Evolutionary conservation across 2,329 filamentous ascomycete genomes (phyloP), one percentile per base, ranked within the genome.

Genomic region (Epicoccum nigrum): DNA sequence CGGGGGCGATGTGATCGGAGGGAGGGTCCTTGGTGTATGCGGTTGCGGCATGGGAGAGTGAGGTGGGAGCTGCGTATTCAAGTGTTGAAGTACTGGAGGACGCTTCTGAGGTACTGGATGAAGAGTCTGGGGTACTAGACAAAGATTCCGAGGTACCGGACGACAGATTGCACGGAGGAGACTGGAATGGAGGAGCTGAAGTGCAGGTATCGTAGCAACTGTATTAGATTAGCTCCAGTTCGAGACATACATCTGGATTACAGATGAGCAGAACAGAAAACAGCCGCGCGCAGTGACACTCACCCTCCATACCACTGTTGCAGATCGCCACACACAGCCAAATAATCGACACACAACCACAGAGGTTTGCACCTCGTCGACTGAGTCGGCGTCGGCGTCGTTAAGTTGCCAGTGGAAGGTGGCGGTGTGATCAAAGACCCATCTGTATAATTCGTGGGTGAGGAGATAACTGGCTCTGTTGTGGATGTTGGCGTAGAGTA

Each of bases 191-290:
- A 8, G 44, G 47, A 31, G 28, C 15, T 9, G 43, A 35, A 13
- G 42, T 48, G 34, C 57, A 60, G 9, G 39, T 45, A 20, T 60
- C 57, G 39, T 55, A 58, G 40, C 57, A 60, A 20, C 57, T 60
- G 45, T 9, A 4, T 7, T 16, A 4, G 40, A 37, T 41, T 12
- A 46, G 20, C n/a, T n/a, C n/a, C n/a, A n/a, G n/a, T n/a, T n/a
- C n/a, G n/a, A n/a, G n/a, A n/a, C n/a, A n/a, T n/a, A n/a, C n/a
- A n/a, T n/a, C n/a, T n/a, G n/a, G n/a, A n/a, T n/a, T n/a, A n/a
- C n/a, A n/a, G n/a, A n/a, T 31, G 6, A 16, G 3, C 2, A 12
- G 8, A 13, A 17, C 5, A 39, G 23, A 25, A 2, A 25, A 45
- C 3, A 23, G 9, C 6, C 2, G 32, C 13, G n/a, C 9, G 4